Percentiles rank a stretch among this genome's conserved stretches.
phyloP scores from a whole-genome alignment of 768 basidiomycete genomes.

The Daedalea quercina region DNA sequence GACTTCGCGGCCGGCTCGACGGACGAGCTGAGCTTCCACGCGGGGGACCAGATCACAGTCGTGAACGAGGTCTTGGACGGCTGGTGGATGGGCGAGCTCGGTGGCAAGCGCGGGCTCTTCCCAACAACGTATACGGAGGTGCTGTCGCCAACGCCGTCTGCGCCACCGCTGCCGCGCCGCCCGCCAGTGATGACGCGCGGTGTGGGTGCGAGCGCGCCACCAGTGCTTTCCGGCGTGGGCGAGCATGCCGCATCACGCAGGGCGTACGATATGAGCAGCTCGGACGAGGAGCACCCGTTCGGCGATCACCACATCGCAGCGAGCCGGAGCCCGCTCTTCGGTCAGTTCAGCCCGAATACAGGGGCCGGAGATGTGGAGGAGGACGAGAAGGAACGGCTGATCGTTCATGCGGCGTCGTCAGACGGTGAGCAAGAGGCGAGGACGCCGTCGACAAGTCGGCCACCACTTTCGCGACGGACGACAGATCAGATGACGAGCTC shows the following conservation, averaged over 20 bases:
- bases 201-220: slow-evolving; percentile 24
- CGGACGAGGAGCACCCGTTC: slow-evolving; percentile 40
- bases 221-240: slow-evolving; percentile 10
- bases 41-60: slow-evolving; percentile 71
- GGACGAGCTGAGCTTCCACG: slow-evolving; percentile 73
- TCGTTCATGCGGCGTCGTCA: slow-evolving; percentile 19
- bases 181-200: slow-evolving; percentile 3
- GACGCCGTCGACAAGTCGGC: background rate
- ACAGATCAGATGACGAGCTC: slow-evolving; percentile 7
- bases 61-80: slow-evolving; percentile 78
- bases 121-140: slow-evolving; percentile 70
- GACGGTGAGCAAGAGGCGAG: slow-evolving; percentile 36
- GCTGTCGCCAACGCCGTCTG: slow-evolving; percentile 23
- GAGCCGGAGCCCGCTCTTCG: slow-evolving; percentile 40
- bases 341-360: slow-evolving; percentile 36
- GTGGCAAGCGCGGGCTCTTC: slow-evolving; percentile 73
- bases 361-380: slow-evolving; percentile 27
- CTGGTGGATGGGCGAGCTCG: slow-evolving; percentile 85
- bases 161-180: slow-evolving; percentile 19
- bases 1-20: slow-evolving; percentile 62
- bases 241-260: slow-evolving; percentile 4
- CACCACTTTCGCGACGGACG: slow-evolving; percentile 3
- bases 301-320: slow-evolving; percentile 35
- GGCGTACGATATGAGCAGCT: slow-evolving; percentile 19
- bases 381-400: slow-evolving; percentile 10